These are phyloP conservation scores for Chimonanthus praecox DNA, from an alignment of 164 flowering plant genomes.

Conservation along the genomic window DNA sequence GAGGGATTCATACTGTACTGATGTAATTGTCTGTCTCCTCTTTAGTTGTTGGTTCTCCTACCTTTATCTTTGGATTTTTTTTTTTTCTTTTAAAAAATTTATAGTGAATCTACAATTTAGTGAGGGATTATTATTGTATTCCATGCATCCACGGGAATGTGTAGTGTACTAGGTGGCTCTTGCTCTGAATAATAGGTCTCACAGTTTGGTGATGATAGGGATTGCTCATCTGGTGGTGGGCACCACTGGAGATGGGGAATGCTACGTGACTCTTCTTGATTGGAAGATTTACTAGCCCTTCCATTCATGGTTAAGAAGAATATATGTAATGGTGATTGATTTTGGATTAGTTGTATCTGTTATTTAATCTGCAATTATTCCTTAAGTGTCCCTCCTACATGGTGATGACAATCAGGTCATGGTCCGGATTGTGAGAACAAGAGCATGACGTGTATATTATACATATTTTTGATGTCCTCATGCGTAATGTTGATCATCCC, in stretches of 20 bases:
- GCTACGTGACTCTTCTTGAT: neutral
- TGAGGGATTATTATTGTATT: neutral
- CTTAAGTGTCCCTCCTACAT: neutral
- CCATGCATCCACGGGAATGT: neutral
- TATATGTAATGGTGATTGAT: too few species aligned
- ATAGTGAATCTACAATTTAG: neutral
- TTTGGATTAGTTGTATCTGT: neutral
- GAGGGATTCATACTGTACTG: too few species aligned
- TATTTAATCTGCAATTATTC: neutral
- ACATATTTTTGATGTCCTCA: neutral
- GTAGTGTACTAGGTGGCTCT: neutral
- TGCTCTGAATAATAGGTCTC: neutral
- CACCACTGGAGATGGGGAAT: neutral
- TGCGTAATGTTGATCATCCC: neutral
- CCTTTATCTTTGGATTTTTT: too few species aligned
- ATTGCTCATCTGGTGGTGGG: neutral
- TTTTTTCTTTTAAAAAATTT: too few species aligned
- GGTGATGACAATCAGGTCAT: neutral
- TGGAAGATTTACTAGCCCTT: neutral
- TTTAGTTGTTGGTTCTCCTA: neutral
- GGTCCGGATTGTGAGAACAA: neutral
- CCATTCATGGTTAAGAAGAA: too few species aligned
- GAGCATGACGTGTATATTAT: neutral
- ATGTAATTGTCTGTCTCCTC: neutral
- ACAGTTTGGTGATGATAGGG: neutral